phyloP scores from a whole-genome alignment of 495 filamentous ascomycete genomes.

The Hyaloscypha variabilis region DNA sequence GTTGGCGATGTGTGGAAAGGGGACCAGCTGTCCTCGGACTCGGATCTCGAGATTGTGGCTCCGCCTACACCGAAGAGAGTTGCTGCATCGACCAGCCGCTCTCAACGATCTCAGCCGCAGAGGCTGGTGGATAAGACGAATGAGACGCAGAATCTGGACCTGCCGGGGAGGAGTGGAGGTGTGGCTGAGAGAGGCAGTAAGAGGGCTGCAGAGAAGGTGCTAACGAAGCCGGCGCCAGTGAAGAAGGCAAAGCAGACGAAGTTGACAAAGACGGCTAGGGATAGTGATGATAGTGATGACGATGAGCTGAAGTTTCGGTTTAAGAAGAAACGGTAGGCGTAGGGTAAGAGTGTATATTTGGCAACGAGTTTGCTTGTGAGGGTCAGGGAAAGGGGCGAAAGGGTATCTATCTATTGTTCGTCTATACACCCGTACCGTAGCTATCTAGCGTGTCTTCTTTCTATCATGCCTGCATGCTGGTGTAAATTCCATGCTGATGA shows the following conservation, averaged over 20 bases:
- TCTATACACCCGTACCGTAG: conserved; percentile 16
- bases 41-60: neutral
- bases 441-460: conserved; percentile 5
- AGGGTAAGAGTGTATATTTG: too few species aligned
- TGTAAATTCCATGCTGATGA: neutral
- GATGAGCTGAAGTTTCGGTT: conserved; percentile 57
- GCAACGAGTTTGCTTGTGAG: neutral
- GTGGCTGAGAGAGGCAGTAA: conserved; percentile 32
- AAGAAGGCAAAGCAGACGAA: conserved; percentile 39
- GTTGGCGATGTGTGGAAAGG: neutral
- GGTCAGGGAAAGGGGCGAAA: neutral
- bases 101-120: conserved; percentile 34
- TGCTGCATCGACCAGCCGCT: conserved; percentile 6
- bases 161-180: conserved; percentile 7
- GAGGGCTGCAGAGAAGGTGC: conserved; percentile 38
- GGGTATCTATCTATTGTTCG: conserved; percentile 28
- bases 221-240: conserved; percentile 39
- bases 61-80: conserved; percentile 18
- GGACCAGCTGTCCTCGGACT: neutral
- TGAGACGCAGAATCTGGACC: conserved; percentile 26
- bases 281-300: conserved; percentile 43
- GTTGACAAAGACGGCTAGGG: conserved; percentile 17
- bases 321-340: conserved; percentile 28
- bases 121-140: conserved; percentile 39
- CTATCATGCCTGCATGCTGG: neutral